Evolutionary conservation across 2,329 filamentous ascomycete species (phyloP).

Genomic region (Aureobasidium sp.): DNA sequence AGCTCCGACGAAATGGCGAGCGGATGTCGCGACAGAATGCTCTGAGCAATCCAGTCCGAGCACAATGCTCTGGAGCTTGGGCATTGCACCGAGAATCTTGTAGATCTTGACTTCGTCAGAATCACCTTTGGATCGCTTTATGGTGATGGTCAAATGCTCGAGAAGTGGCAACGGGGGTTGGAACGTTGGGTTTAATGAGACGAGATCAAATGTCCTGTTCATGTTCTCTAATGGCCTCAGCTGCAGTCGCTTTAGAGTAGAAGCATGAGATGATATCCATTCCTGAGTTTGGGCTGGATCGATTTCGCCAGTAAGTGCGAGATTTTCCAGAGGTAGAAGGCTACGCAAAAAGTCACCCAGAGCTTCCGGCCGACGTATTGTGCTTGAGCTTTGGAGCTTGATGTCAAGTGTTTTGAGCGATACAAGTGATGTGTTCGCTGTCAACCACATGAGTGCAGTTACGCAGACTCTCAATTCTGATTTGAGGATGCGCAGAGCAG

Average conservation of each 20-base stretch:
- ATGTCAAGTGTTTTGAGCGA: neutral
- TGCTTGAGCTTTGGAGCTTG: neutral
- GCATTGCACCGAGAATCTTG: neutral
- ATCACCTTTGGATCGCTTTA: neutral
- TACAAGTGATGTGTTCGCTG: neutral
- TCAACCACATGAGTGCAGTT: neutral
- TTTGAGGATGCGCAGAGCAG: neutral
- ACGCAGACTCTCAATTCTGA: neutral
- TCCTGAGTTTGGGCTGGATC: neutral
- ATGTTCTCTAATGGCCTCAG: neutral
- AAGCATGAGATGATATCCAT: neutral
- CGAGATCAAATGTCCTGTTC: neutral
- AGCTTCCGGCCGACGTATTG: neutral
- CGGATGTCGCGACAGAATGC: neutral
- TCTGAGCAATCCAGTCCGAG: neutral
- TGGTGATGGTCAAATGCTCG: neutral
- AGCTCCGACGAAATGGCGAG: too few relatives aligned
- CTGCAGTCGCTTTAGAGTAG: neutral
- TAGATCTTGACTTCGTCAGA: neutral
- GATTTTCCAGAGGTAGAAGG: neutral
- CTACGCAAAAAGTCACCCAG: neutral
- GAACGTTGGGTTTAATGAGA: neutral
- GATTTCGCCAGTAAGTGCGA: neutral
- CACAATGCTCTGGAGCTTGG: neutral
- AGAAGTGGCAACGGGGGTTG: neutral